Percentiles rank a stretch among this genome's conserved stretches.
These are phyloP conservation scores for Daldinia vernicosa DNA, from an alignment of 495 filamentous ascomycete genomes.

Conservation along the genomic window DNA sequence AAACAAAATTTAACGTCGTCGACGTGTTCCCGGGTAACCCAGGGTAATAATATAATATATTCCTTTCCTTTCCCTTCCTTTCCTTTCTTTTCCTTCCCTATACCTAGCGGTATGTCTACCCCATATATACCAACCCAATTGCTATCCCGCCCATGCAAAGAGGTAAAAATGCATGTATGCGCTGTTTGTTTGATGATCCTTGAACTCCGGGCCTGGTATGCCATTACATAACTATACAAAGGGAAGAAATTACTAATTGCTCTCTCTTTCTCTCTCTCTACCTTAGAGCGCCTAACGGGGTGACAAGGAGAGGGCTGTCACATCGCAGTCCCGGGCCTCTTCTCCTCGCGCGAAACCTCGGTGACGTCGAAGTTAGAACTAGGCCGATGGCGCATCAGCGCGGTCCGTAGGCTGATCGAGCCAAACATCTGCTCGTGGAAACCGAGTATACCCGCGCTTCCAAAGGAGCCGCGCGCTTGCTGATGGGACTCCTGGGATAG, in stretches of 20 bases:
- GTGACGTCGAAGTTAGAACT: neutral
- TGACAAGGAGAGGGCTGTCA: neutral
- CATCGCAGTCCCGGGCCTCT: constrained; percentile 33
- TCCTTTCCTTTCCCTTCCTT: neutral
- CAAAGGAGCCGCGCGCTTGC: constrained; percentile 37
- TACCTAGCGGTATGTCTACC: neutral
- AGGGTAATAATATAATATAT: neutral
- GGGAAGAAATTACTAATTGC: neutral
- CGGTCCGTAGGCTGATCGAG: constrained; percentile 48
- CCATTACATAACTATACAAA: neutral
- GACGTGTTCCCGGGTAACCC: neutral
- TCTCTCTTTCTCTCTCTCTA: too few relatives aligned
- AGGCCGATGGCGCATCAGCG: constrained; percentile 39
- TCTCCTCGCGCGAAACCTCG: neutral
- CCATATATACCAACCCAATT: neutral
- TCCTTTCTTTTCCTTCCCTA: neutral
- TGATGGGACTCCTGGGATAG: neutral
- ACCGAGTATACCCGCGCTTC: constrained; percentile 54
- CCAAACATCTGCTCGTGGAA: constrained; percentile 48
- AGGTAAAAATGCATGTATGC: neutral
- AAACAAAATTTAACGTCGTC: neutral
- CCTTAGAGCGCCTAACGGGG: too few relatives aligned
- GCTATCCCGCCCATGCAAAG: neutral
- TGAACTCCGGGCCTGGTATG: neutral
- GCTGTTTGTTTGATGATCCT: neutral